phyloP scores from a whole-genome alignment of 2,329 filamentous ascomycete species.

The Fusarium pseudoanthophilum region DNA sequence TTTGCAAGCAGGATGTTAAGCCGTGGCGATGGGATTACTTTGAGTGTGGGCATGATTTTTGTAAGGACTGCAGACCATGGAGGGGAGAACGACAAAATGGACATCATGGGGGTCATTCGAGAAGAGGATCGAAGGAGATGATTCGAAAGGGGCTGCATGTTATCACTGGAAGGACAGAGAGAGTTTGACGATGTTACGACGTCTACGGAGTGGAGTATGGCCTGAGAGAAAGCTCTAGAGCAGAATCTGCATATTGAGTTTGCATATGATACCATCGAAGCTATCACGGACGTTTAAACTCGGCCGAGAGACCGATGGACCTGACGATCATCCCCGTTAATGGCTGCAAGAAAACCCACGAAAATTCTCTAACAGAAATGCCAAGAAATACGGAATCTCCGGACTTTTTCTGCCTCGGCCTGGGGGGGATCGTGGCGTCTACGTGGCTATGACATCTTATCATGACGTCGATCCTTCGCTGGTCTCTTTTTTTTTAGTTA shows the following conservation, averaged over 20 bases:
- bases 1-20: slow-evolving; percentile 28
- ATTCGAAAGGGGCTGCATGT: slow-evolving; percentile 11
- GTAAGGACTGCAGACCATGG: slow-evolving; percentile 24
- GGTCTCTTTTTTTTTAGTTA: background rate
- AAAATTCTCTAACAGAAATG: background rate
- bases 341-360: background rate
- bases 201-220: too few species aligned
- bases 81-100: background rate
- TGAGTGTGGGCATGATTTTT: slow-evolving; percentile 26
- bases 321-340: slow-evolving; percentile 17
- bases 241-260: background rate
- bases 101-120: background rate
- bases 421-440: background rate
- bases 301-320: slow-evolving; percentile 33
- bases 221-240: too few species aligned
- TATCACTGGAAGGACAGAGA: slow-evolving; percentile 3
- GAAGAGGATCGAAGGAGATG: slow-evolving; percentile 44
- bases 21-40: slow-evolving; percentile 27
- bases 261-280: background rate
- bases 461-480: slow-evolving; percentile 25
- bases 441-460: slow-evolving; percentile 8
- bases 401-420: slow-evolving; percentile 15
- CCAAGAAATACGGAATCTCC: slow-evolving; percentile 15
- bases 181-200: background rate
- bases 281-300: slow-evolving; percentile 7